Evolutionary conservation across 306 rosid species (phyloP).

Genomic region (Pyrus pyrifolia): DNA sequence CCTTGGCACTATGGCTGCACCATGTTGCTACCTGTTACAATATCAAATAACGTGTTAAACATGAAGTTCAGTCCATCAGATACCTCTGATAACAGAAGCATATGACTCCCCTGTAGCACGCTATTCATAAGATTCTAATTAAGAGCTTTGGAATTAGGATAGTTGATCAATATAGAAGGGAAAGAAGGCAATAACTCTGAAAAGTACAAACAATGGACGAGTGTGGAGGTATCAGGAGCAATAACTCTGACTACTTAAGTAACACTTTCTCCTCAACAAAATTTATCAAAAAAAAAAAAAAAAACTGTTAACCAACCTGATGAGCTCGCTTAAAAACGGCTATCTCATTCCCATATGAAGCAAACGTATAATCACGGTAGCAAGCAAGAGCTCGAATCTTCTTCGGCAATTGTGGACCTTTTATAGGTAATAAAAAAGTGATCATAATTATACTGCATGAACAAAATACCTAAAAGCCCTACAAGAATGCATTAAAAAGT

Average conservation of each 20-base stretch:
- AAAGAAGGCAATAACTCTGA: not conserved
- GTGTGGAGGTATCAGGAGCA: not conserved
- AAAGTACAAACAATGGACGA: not conserved
- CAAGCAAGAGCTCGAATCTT: constrained; percentile 89
- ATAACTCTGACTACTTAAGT: not conserved
- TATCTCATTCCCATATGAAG: constrained; percentile 56
- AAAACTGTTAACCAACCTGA: constrained; percentile 37
- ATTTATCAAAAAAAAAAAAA: not conserved
- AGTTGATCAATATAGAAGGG: not conserved
- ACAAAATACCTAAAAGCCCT: not conserved
- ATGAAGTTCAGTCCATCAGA: not conserved
- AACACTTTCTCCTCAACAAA: not conserved
- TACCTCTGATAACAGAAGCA: not conserved
- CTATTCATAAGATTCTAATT: not conserved
- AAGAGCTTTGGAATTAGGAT: not conserved
- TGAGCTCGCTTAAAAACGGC: constrained; percentile 79
- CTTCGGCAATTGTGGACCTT: constrained; percentile 80
- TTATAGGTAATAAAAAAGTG: not conserved
- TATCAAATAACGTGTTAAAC: not conserved
- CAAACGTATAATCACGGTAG: constrained; percentile 72
- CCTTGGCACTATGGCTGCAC: constrained; percentile 63
- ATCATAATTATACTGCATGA: not conserved
- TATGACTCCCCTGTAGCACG: not conserved
- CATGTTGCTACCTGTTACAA: constrained; percentile 62
- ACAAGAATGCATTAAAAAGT: not conserved